These are phyloP conservation scores for Verruconis gallopava DNA, from an alignment of 2,329 filamentous ascomycete species.

Conservation along the genomic window DNA sequence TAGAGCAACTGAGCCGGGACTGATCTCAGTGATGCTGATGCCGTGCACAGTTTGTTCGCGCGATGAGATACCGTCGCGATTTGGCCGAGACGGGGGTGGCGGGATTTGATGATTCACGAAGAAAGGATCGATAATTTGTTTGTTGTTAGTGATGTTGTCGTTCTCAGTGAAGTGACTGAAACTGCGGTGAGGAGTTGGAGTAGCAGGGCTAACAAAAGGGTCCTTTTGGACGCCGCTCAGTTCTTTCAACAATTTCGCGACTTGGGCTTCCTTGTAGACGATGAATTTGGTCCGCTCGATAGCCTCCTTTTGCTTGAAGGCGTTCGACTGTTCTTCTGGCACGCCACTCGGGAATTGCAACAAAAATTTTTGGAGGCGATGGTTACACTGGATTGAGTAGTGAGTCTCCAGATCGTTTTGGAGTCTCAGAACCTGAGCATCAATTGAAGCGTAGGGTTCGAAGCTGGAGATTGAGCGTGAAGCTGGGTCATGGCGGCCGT, in stretches of 20 bases:
- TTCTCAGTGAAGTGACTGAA: not conserved
- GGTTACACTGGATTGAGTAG: not conserved
- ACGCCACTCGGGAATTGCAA: not conserved
- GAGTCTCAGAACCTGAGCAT: no score
- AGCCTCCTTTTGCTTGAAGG: slow-evolving; percentile 1
- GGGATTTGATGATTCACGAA: no score
- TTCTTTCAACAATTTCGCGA: not conserved
- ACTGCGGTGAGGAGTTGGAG: not conserved
- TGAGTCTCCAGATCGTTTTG: not conserved
- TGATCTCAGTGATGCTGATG: not conserved
- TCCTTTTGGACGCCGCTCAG: not conserved
- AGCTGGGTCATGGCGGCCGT: no score
- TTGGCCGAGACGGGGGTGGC: not conserved
- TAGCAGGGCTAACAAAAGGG: not conserved
- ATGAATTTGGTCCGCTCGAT: not conserved
- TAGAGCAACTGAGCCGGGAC: not conserved
- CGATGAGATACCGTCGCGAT: no score
- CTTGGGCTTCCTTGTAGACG: not conserved
- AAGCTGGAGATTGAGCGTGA: no score
- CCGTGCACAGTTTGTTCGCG: not conserved
- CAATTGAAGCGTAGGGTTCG: no score
- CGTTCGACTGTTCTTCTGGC: not conserved
- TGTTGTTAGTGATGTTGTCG: not conserved
- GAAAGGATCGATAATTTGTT: not conserved
- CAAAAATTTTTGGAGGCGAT: not conserved